A percentile compares a stretch with the other conserved stretches of the same genome.
These are phyloP conservation scores for Crassisporium funariophilum DNA, from an alignment of 768 basidiomycete genomes.

Conservation along the genomic window DNA sequence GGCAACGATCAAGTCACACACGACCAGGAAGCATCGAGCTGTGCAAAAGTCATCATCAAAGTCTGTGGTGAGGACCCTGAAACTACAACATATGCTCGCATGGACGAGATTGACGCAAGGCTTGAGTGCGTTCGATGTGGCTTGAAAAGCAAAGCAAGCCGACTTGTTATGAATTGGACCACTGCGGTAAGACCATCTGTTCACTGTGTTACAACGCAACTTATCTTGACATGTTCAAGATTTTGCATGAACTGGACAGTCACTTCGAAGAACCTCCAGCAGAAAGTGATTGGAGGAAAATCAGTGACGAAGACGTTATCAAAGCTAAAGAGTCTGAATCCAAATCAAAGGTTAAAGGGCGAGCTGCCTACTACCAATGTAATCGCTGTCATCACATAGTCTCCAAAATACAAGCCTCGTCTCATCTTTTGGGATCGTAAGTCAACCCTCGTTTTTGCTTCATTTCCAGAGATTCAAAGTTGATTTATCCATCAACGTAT, in stretches of 20 bases:
- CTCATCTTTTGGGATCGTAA: no score
- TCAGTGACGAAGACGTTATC: slow-evolving; percentile 13
- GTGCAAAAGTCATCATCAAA: slow-evolving; percentile 23
- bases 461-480: no score
- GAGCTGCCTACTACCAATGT: slow-evolving; percentile 1
- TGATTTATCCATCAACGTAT: no score
- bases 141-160: slow-evolving; percentile 5
- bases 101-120: slow-evolving; percentile 28
- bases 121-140: slow-evolving; percentile 34
- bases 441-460: not conserved
- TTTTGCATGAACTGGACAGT: slow-evolving; percentile 29
- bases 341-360: no score
- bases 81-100: slow-evolving; percentile 14
- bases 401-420: not conserved
- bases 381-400: not conserved
- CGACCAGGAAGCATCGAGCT: slow-evolving; percentile 6
- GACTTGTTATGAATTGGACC: slow-evolving; percentile 33
- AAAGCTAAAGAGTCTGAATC: slow-evolving; percentile 10
- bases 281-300: slow-evolving; percentile 11
- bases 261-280: slow-evolving; percentile 20
- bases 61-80: slow-evolving; percentile 30
- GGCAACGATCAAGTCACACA: slow-evolving; percentile 18
- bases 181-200: slow-evolving; percentile 26
- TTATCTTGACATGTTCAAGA: slow-evolving; percentile 11
- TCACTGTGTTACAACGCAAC: no score